Conservation (phyloP, 768 basidiomycete genomes). For the Crucibulum laeve region DNA sequence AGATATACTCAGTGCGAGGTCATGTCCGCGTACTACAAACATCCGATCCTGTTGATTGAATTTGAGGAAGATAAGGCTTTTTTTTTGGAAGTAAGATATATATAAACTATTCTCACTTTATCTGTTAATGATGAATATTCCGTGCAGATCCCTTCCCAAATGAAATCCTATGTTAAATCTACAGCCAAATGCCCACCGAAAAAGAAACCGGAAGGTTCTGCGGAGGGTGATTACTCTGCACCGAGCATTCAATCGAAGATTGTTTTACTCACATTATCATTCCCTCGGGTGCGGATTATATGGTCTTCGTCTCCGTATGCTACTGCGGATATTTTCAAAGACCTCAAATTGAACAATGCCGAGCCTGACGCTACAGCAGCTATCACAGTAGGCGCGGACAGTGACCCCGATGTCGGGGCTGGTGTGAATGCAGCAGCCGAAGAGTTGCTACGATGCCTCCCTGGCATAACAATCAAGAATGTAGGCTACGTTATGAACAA, state of each 20-base stretch:
- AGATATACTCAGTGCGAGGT: slow-evolving; percentile 97
- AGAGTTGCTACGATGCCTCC: slow-evolving; percentile 78
- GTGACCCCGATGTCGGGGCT: slow-evolving; percentile 59
- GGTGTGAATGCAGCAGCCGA: slow-evolving; percentile 74
- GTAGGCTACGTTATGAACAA: slow-evolving; percentile 79
- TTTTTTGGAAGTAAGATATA: slow-evolving; percentile 66
- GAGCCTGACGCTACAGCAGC: slow-evolving; percentile 83
- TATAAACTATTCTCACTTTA: background rate
- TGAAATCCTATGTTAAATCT: slow-evolving; percentile 65
- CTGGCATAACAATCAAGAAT: slow-evolving; percentile 84
- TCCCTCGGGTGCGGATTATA: slow-evolving; percentile 89
- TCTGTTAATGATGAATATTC: background rate
- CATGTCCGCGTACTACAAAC: slow-evolving; percentile 96
- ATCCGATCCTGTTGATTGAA: slow-evolving; percentile 89
- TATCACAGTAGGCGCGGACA: slow-evolving; percentile 76
- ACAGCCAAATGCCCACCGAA: slow-evolving; percentile 51
- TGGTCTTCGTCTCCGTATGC: slow-evolving; percentile 97
- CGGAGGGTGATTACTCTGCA: slow-evolving; percentile 29
- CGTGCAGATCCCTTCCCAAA: slow-evolving; percentile 53
- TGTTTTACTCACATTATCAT: slow-evolving; percentile 82
- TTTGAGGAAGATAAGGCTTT: slow-evolving; percentile 98
- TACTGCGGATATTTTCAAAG: slow-evolving; percentile 87
- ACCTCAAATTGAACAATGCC: slow-evolving; percentile 73
- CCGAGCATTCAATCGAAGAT: slow-evolving; percentile 86
- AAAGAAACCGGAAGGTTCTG: slow-evolving; percentile 33